Evolutionary conservation across 805 yeast species (phyloP), one percentile per base, ranked within the genome.

Genomic region (Debaryomyces tyrocola): DNA sequence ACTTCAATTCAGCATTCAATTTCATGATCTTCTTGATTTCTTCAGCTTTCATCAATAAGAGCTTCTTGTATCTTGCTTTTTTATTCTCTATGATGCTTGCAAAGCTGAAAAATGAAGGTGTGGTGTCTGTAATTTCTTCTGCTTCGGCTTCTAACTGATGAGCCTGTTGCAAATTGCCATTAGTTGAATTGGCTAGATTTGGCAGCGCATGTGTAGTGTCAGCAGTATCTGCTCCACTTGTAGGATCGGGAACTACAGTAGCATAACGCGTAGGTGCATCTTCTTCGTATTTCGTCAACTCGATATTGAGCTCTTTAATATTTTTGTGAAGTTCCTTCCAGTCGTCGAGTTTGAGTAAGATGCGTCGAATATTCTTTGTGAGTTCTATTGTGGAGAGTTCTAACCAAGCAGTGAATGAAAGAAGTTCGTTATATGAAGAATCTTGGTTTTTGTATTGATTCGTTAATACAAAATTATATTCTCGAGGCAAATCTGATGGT

Each of bases 11-110:
- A 15, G 57, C 49, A 49, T 75, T 79, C 38, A 84, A 52, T 9
- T 60, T 66, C 49, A 71, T 53, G 36, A 85, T 60, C 35, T 67
- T 68, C 28, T 64, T 60, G 40, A 76, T 70, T 18, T 71, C 63
- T n/a, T 71, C 76, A 4, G 71, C 58, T 24, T 73, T 74, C 4
- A 62, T 53, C 5, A 73, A 47, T 4, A 81, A 49, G 33, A 74
- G 69, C 17, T 68, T 66, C 46, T 75, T 77, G 54, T 79, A 77
- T 42, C 73, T 72, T 10, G 74, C 62, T 50, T 77, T 73, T 49
- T 80, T 75, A 29, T 75, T 78, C 46, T 84, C 89, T 10, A 81
- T 69, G 34, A 81, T 67, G 18, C 49, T 55, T 2, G 68, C 69
- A 45, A 72, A 67, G 41, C 49, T 63, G 55, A 70, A 70, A 35